Evolutionary conservation across 257 asterid species (phyloP), one percentile per base, ranked within the genome.

Genomic region (Anisodus tanguticus): DNA sequence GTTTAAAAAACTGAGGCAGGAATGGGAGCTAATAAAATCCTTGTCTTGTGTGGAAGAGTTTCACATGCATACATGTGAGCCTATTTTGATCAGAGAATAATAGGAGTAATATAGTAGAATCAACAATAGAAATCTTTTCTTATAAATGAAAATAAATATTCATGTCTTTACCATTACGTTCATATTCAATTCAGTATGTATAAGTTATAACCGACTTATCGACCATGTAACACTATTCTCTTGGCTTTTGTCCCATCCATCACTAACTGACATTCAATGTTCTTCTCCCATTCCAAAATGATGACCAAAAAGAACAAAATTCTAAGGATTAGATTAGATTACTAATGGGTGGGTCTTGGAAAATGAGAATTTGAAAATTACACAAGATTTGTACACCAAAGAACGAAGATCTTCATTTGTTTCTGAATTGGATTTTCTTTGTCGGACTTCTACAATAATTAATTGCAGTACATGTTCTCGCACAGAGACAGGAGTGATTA

Each of bases 61-160:
- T 80, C 90, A 88, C 90, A 83, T 88, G 90, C 78, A 31, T 54
- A 72, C 90, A 83, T 83, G 90, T 88, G 90, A 74, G 45, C 45
- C 58, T 49, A 49, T 7, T 74, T 49, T 74, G 62, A 74, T 11
- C 22, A 60, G 81, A 74, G 43, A 74, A 13, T 39, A 4, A 16
- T 16, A 58, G 1, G 35, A 31, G 1, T 31, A 31, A 31, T 31
- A 31, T 15, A 15, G 9, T 57, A 16, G 3, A 4, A 5, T 6
- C 63, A 16, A 8, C 63, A 74, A 31, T 47, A 74, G 43, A 8
- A 47, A 41, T 74, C 1, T 11, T 49, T 74, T 41, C 43, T 22
- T 22, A 49, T 19, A 45, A 6, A 58, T 22, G 45, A 37, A 10
- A 15, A 10, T 13, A 35, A 16, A 81, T 6, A 43, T 79, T 31